Base-by-base conservation (phyloP, 2,329 filamentous ascomycete species). In the Scytalidium lignicola region DNA sequence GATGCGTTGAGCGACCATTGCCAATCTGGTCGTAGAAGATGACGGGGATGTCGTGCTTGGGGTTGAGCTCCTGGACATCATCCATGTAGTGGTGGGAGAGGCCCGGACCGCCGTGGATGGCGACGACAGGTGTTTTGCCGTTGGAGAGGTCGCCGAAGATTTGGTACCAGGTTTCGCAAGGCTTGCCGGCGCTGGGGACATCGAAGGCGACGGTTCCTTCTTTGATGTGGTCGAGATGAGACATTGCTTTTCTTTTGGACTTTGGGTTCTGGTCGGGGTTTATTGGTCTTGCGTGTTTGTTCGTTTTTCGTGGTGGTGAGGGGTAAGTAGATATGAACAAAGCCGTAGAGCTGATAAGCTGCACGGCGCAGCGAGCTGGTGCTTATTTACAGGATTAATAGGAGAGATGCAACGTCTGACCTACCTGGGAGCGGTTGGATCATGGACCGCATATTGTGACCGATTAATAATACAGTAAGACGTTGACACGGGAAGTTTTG, bases 21-120 rank as follows among this genome's bases (percentile, higher is more conserved):
- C 76, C 76, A 44, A 80, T 66, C 49, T 80, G 76, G 55, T 80
- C 76, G 60, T 80, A 80, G 57, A 78, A 70, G 28, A 80, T 59
- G 1, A 79, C 60, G 0, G 76, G 73, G 3, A 70, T 66, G 26
- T 57, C 58, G 53, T 67, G 3, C 23, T 23, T 32, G 43, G 32
- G 17, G 0, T 46, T 41, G 1, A 55, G 44, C 32, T 17, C 12
- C 32, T 8, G 8, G 15, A 37, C 6, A 17, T 4, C 4, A 13
- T 15, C 5, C 32, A 73, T 55, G 54, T 74, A 74, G 20, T 71
- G 64, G 54, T 74, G 71, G n/a, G 66, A 62, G 23, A 67, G 65
- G n/a, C 74, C 75, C 1, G 73, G 73, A 0, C 73, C 74, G 46
- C 73, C 73, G 55, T 75, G 72, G 10, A 73, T 55, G 29, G 60